phyloP scores from a whole-genome alignment of 495 filamentous ascomycete species.

The Xeromyces bisporus region DNA sequence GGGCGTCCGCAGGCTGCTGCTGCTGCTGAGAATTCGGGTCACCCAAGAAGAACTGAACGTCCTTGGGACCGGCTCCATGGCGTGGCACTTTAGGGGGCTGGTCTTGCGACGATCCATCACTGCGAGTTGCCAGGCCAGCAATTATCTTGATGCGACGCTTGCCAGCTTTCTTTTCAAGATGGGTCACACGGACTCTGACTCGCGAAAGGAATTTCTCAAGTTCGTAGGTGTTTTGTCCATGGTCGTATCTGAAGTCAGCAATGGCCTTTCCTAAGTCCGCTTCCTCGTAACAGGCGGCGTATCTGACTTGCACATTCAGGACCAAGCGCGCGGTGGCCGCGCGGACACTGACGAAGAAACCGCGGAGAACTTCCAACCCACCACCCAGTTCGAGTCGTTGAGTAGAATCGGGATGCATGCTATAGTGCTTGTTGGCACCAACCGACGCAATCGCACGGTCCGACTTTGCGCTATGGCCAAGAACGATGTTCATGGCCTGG shows the following conservation, averaged over 20 bases:
- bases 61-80: conserved; percentile 23
- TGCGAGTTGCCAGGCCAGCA: conserved; percentile 23
- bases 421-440: conserved; percentile 26
- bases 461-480: conserved; percentile 24
- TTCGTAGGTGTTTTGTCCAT: conserved; percentile 5
- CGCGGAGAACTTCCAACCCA: conserved; percentile 38
- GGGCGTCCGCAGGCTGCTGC: conserved; percentile 3
- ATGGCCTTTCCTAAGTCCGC: conserved; percentile 17
- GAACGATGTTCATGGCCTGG: conserved; percentile 39
- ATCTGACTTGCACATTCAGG: conserved; percentile 40
- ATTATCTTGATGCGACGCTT: conserved; percentile 30
- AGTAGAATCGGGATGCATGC: conserved; percentile 7
- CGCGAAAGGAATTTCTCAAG: conserved; percentile 30
- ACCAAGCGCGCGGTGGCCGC: conserved; percentile 45
- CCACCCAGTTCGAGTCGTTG: conserved; percentile 19
- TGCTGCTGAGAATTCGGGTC: conserved; percentile 6
- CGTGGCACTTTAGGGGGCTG: conserved; percentile 18
- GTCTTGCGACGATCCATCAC: conserved; percentile 16
- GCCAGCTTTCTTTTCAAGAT: conserved; percentile 21
- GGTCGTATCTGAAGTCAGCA: conserved; percentile 3
- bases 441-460: conserved; percentile 14
- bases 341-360: conserved; percentile 52
- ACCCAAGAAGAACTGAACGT: conserved; percentile 31
- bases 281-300: conserved; percentile 23
- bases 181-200: conserved; percentile 21